phyloP scores from a whole-genome alignment of 305 asterid genomes.

The Fraxinus latifolia region DNA sequence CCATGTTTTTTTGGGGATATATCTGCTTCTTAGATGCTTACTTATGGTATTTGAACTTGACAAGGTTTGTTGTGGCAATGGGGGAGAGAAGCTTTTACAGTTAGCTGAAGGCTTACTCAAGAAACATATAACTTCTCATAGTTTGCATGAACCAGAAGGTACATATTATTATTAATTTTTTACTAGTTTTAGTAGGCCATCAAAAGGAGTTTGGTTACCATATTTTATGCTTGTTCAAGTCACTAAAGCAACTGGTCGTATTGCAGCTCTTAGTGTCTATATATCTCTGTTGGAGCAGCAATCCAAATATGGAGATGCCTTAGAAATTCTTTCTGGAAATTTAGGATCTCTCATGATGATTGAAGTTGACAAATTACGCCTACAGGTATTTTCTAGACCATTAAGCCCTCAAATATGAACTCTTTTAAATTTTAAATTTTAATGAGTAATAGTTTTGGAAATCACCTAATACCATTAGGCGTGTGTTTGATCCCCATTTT shows the following conservation, averaged over 20 bases:
- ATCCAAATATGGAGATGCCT: slow-evolving; percentile 73
- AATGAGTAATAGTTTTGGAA: neutral
- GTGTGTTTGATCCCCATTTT: too few species aligned
- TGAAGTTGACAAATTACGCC: slow-evolving; percentile 83
- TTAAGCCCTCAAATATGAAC: neutral
- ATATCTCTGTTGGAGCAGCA: slow-evolving; percentile 84
- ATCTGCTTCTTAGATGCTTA: slow-evolving; percentile 8
- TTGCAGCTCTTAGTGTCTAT: slow-evolving; percentile 91
- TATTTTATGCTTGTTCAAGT: slow-evolving; percentile 19
- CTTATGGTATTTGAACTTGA: slow-evolving; percentile 28
- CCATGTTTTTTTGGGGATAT: slow-evolving; percentile 2
- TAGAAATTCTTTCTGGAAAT: slow-evolving; percentile 80
- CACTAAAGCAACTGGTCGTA: slow-evolving; percentile 36
- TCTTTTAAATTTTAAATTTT: neutral
- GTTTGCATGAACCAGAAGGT: slow-evolving; percentile 99
- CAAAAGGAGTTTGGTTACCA: slow-evolving; percentile 12
- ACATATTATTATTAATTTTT: slow-evolving; percentile 10
- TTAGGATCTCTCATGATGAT: slow-evolving; percentile 92
- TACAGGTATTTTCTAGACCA: slow-evolving; percentile 71
- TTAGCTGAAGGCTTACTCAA: slow-evolving; percentile 94
- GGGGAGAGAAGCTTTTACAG: slow-evolving; percentile 70
- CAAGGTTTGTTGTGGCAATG: slow-evolving; percentile 81
- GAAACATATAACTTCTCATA: slow-evolving; percentile 89
- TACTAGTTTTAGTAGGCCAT: slow-evolving; percentile 20
- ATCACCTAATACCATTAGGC: neutral